Percentiles rank a stretch among this genome's conserved stretches.
These are phyloP conservation scores for Casuarina equisetifolia DNA, from an alignment of 306 rosid genomes.

Conservation along the genomic window DNA sequence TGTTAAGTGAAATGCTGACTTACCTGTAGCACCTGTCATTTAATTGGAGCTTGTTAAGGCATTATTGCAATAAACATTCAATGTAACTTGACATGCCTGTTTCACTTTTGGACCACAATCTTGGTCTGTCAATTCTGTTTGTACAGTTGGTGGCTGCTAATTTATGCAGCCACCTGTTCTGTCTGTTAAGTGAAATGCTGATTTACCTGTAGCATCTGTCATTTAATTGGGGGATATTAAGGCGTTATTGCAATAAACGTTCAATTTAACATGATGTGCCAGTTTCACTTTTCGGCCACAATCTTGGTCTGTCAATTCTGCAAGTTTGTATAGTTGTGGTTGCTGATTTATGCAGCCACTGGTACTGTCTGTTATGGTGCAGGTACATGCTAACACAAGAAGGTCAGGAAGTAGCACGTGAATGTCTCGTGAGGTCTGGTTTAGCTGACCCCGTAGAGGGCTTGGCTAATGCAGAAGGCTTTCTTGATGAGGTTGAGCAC, in stretches of 20 bases:
- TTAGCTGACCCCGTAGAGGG: constrained; percentile 47
- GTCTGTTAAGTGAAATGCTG: neutral
- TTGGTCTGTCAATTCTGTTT: constrained; percentile 11
- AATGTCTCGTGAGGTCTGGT: constrained; percentile 87
- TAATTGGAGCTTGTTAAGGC: too few relatives aligned
- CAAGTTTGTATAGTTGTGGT: neutral
- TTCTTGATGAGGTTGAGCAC: constrained; percentile 31
- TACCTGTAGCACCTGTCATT: too few relatives aligned
- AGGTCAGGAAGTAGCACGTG: constrained; percentile 82
- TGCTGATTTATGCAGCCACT: neutral
- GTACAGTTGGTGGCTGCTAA: neutral
- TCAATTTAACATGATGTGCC: too few relatives aligned
- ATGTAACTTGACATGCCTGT: neutral
- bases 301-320: constrained; percentile 11
- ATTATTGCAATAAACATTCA: too few relatives aligned
- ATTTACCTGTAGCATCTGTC: too few relatives aligned
- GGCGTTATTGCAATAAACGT: too few relatives aligned
- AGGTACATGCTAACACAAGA: constrained; percentile 95
- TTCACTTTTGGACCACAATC: constrained; percentile 1
- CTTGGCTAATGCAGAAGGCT: constrained; percentile 39
- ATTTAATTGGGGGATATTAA: too few relatives aligned
- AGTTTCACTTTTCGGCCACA: too few relatives aligned
- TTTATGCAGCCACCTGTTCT: neutral
- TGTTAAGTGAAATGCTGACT: too few relatives aligned
- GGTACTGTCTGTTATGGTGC: constrained; percentile 18